These are phyloP conservation scores for Irpex lacteus DNA, from an alignment of 1,284 basidiomycete species.

Conservation along the genomic window DNA sequence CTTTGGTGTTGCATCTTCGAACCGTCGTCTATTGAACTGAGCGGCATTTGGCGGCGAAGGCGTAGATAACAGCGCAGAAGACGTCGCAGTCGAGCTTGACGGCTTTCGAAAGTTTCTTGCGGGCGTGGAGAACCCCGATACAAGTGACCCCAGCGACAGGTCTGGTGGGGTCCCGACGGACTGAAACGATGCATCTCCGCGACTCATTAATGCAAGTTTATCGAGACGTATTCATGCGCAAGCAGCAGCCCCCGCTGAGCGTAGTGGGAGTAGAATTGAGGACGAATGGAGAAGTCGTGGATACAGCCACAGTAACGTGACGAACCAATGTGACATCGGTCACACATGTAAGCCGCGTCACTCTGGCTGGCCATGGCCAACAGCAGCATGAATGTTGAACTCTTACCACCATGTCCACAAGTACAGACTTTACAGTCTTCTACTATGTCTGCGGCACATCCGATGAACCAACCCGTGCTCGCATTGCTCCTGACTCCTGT, in stretches of 20 bases:
- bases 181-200: slow-evolving; percentile 37
- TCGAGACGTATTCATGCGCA: neutral
- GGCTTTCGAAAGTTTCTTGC: slow-evolving; percentile 47
- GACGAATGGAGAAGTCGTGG: neutral
- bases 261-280: neutral
- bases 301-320: neutral
- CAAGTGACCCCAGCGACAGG: slow-evolving; percentile 58
- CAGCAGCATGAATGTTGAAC: no score
- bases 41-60: slow-evolving; percentile 43
- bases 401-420: no score
- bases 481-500: no score
- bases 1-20: slow-evolving; percentile 32
- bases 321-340: no score
- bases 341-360: no score
- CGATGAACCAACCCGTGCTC: no score
- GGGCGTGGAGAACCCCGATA: slow-evolving; percentile 56
- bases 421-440: no score
- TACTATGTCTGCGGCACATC: no score
- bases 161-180: slow-evolving; percentile 51
- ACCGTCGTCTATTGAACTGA: slow-evolving; percentile 22
- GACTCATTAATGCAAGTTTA: slow-evolving; percentile 35
- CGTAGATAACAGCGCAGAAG: slow-evolving; percentile 50
- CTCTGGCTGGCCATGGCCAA: no score
- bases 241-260: neutral
- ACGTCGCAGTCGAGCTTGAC: slow-evolving; percentile 54